A percentile compares a stretch with the other conserved stretches of the same genome.
Evolutionary conservation across 768 basidiomycete genomes (phyloP).

Genomic region (Tricholoma matsutake): DNA sequence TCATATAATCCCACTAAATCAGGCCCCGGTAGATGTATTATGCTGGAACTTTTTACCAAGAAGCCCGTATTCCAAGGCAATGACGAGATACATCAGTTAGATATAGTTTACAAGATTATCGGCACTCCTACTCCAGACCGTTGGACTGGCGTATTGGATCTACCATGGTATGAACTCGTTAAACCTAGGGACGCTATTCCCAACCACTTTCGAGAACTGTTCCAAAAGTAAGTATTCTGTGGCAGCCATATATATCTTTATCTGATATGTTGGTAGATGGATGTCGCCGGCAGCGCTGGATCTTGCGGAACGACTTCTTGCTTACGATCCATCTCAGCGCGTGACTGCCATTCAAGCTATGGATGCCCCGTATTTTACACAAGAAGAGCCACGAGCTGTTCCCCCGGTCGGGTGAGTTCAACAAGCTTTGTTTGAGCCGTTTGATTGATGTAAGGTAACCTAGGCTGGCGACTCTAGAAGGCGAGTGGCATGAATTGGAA

Average conservation of each 20-base stretch:
- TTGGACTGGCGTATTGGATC: conserved; percentile 78
- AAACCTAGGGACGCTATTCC: conserved; percentile 76
- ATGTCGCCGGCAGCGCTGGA: conserved; percentile 84
- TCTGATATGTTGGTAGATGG: conserved; percentile 54
- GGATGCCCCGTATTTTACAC: conserved; percentile 76
- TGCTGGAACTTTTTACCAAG: conserved; percentile 94
- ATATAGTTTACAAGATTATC: conserved; percentile 86
- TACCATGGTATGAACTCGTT: conserved; percentile 99
- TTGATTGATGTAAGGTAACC: conserved; percentile 4
- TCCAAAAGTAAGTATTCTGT: conserved; percentile 62
- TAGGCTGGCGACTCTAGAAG: conserved; percentile 78
- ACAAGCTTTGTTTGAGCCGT: neutral
- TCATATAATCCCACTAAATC: neutral
- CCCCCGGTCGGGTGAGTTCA: conserved; percentile 73
- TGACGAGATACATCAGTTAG: conserved; percentile 96
- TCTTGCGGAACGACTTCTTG: conserved; percentile 77
- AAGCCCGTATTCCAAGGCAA: conserved; percentile 97
- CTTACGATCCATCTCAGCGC: conserved; percentile 77
- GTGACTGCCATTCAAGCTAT: conserved; percentile 80
- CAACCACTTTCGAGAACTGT: conserved; percentile 80
- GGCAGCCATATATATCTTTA: neutral
- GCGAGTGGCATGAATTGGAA: conserved; percentile 98
- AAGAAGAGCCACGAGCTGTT: conserved; percentile 71
- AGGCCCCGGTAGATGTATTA: conserved; percentile 76
- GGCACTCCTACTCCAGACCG: conserved; percentile 82